Percentiles rank a stretch among this genome's conserved stretches.
These are phyloP conservation scores for Hypoxylon lienhwacheense DNA, from an alignment of 495 filamentous ascomycete genomes.

Conservation along the genomic window DNA sequence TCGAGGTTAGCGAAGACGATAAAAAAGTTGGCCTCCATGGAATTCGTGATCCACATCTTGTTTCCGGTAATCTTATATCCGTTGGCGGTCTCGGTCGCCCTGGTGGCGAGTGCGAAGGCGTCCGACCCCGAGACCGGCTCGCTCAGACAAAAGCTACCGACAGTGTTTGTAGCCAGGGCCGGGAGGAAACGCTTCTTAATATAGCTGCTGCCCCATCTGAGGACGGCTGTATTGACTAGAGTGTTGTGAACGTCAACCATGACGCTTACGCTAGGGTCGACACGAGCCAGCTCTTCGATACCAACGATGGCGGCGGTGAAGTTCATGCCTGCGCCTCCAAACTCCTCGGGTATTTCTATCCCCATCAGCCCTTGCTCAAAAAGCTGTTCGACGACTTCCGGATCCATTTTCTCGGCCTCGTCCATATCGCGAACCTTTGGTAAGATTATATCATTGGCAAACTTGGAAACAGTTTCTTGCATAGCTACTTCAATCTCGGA, in stretches of 20 bases:
- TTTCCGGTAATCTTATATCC: conserved; percentile 85
- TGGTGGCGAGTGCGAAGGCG: conserved; percentile 91
- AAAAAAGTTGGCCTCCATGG: conserved; percentile 90
- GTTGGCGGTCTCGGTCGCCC: conserved; percentile 70
- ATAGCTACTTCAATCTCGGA: conserved; percentile 90
- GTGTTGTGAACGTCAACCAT: conserved; percentile 97
- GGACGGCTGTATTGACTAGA: conserved; percentile 87
- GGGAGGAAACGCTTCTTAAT: conserved; percentile 85
- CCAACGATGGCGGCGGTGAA: conserved; percentile 95
- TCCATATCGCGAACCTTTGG: conserved; percentile 98
- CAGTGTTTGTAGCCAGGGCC: conserved; percentile 80
- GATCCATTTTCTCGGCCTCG: conserved; percentile 93
- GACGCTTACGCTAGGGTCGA: conserved; percentile 93
- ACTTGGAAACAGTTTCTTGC: conserved; percentile 87
- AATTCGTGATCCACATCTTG: conserved; percentile 99
- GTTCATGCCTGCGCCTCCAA: conserved; percentile 96
- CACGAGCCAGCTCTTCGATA: conserved; percentile 93
- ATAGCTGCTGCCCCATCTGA: conserved; percentile 78
- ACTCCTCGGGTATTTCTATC: conserved; percentile 96
- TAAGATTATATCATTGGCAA: conserved; percentile 81
- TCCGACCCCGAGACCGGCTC: conserved; percentile 93
- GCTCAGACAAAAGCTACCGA: conserved; percentile 95
- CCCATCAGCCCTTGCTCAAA: conserved; percentile 99
- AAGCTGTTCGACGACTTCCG: conserved; percentile 79
- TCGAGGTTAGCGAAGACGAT: conserved; percentile 97